Evolutionary conservation across 2,329 filamentous ascomycete genomes (phyloP), one percentile per base, ranked within the genome.

Genomic region (Hypoxylon sp.): DNA sequence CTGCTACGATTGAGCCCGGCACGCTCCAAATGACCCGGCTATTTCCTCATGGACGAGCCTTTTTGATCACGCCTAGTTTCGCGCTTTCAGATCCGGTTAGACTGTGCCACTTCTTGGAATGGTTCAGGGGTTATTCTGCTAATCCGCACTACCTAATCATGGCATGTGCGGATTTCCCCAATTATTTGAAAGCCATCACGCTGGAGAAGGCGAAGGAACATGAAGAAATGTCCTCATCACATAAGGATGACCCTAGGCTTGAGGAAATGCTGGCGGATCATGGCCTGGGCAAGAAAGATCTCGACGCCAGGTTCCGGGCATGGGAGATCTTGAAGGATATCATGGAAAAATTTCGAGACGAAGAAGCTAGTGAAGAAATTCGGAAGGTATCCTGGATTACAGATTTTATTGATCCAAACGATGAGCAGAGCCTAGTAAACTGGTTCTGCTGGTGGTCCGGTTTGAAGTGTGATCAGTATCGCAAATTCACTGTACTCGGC

Each of bases 401-500:
- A 13, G 72, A 79, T 2, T 75, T 69, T 1, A 85, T 90, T 49
- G 83, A 89, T 60, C 80, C 82, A 0, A 86, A 87, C 60, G 87
- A 90, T 66, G 89, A 91, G 73, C 85, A 89, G 72, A 88, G 85
- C 62, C 78, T 91, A 28, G 82, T 90, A 9, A 87, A 89, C 67
- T 90, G 86, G 85, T 90, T 89, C 74, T 87, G 85, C 1, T 86
- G 81, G 76, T 90, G 88, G 88, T 80, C 86, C 0, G 78, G 81
- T 32, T 65, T 76, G 60, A 82, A 84, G 30, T 73, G 87, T 36
- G 83, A 88, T 62, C 77, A 78, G 43, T 87, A 83, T 71, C 83
- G 87, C 32, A 84, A 82, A 38, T 90, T 90, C 69, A 78, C 80
- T 17, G 84, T 90, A 2, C 60, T 90, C 3, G 88, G 87, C 2